A percentile compares a stretch with the other conserved stretches of the same genome.
Evolutionary conservation across 176 grass and related monocot species (phyloP).

Genomic region (Pontederia paniculata): DNA sequence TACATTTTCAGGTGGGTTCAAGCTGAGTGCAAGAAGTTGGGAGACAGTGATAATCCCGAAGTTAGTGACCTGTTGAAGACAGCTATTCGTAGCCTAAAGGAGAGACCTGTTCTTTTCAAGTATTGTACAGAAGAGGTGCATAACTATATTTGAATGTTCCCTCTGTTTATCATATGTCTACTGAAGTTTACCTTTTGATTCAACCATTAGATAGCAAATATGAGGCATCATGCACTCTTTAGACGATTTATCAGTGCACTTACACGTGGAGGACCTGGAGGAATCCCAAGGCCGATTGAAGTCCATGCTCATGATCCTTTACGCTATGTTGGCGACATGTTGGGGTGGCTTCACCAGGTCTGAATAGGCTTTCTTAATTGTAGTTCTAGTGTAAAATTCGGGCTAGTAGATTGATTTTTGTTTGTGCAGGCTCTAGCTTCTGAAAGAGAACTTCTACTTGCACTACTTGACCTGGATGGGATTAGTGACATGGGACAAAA

Average conservation of each 20-base stretch:
- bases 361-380: not conserved
- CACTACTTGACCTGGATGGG: conserved; percentile 58
- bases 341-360: conserved; percentile 98
- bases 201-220: conserved; percentile 71
- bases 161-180: not conserved
- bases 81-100: conserved; percentile 74
- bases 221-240: conserved; percentile 97
- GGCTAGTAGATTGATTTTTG: not conserved
- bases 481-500: conserved; percentile 54
- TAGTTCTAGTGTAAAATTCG: no score
- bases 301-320: conserved; percentile 99
- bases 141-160: conserved; percentile 15
- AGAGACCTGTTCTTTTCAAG: conserved; percentile 91
- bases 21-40: conserved; percentile 90
- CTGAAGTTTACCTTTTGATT: not conserved
- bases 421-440: conserved; percentile 70
- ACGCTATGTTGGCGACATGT: conserved; percentile 93
- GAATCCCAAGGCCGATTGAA: conserved; percentile 91
- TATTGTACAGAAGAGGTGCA: conserved; percentile 97
- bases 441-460: conserved; percentile 88
- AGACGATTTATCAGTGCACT: conserved; percentile 97
- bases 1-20: conserved; percentile 77
- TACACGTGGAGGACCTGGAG: conserved; percentile 91
- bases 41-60: conserved; percentile 91
- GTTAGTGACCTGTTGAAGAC: conserved; percentile 82